Evolutionary conservation across 768 basidiomycete species (phyloP), one percentile per base, ranked within the genome.

Genomic region (Auricularia cornea): DNA sequence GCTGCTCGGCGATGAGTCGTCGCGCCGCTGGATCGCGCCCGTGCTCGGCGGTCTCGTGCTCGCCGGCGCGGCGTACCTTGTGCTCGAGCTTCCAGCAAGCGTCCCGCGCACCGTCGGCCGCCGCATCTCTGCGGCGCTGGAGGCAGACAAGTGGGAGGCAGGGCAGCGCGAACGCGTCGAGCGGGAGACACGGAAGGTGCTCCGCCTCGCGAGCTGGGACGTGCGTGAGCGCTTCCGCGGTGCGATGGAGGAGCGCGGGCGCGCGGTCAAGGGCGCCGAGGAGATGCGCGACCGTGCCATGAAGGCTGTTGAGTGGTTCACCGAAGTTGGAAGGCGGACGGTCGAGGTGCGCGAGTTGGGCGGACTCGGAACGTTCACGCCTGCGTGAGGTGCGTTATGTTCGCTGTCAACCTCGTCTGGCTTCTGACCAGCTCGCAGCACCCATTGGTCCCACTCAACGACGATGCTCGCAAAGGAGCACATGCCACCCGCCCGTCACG

Each of bases 21-120:
- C 89, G 4, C 84, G 92, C 69, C 88, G 84, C 75, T 98, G 94
- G 94, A 87, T 84, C 1, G 92, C 86, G 1, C 95, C 96, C 6
- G 80, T 93, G 61, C 70, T 96, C 41, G 94, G 94, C 31, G 89
- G 88, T 0, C 77, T 84, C 59, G 83, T 86, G 18, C 72, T 92
- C 64, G 92, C 92, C 18, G 75, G 89, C 29, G 83, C 85, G 1
- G 85, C 84, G 2, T 98, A 95, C 77, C 77, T 97, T 65, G 79
- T 98, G 62, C 76, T 90, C 68, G 94, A 97, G 70, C 82, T 99
- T 26, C 97, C 97, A 0, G 82, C 77, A 69, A 86, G 94, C 3
- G 88, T 99, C 68, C 96, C 97, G 51, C 83, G 84, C 64, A 96
- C 92, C 14, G 83, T 98, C 63, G 97, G 97, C 11, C 82, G 93